phyloP scores from a whole-genome alignment of 441 rosid species.

The Viola pubescens region DNA sequence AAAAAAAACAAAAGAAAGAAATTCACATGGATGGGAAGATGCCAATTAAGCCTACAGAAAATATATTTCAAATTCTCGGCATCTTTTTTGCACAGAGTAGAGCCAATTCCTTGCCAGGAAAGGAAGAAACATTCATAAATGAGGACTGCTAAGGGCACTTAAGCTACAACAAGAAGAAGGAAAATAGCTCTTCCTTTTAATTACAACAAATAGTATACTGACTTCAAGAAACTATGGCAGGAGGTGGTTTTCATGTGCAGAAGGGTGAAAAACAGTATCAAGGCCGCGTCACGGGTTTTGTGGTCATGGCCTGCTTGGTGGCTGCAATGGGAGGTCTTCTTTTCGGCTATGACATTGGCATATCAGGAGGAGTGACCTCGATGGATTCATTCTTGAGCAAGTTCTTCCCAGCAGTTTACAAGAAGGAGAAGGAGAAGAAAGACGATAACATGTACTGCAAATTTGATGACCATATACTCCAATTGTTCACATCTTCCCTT shows the following conservation, averaged over 20 bases:
- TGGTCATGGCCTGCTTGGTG: conserved; percentile 27
- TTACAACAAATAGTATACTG: no score
- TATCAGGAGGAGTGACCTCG: conserved; percentile 58
- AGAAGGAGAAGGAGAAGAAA: conserved; percentile 14
- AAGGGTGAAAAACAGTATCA: conserved; percentile 29
- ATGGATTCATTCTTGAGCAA: conserved; percentile 46
- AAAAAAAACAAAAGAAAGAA: no score
- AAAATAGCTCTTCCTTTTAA: no score
- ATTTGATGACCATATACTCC: conserved; percentile 41
- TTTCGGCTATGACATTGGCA: conserved; percentile 41
- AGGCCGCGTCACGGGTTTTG: conserved; percentile 39
- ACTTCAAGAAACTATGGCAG: conserved; percentile 34
- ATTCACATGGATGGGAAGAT: no score
- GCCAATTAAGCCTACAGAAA: no score
- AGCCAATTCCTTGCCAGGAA: no score
- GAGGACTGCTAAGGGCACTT: no score
- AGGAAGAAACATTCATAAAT: no score
- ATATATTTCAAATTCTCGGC: no score
- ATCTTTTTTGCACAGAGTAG: no score
- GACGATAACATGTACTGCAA: conserved; percentile 43
- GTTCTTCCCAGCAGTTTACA: conserved; percentile 52
- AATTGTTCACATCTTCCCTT: conserved; percentile 48
- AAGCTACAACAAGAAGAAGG: no score
- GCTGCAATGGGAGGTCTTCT: conserved; percentile 39
- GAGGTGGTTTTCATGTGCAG: conserved; percentile 32